phyloP scores from a whole-genome alignment of 306 rosid genomes.

The Vachellia collinsii region DNA sequence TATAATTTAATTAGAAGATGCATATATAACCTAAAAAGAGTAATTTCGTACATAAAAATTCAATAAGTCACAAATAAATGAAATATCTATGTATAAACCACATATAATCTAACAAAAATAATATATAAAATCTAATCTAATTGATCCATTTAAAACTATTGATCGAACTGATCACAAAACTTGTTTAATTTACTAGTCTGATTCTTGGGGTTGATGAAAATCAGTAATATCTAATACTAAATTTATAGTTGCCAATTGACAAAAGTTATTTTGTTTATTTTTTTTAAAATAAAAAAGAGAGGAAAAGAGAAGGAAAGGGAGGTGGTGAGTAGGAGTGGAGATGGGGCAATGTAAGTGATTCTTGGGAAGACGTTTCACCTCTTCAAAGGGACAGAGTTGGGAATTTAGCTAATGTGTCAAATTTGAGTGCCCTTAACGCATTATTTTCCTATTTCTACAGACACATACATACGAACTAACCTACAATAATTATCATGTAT shows the following conservation, averaged over 20 bases:
- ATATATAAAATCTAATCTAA: no score
- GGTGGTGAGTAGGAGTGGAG: constrained; percentile 59
- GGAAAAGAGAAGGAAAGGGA: constrained; percentile 24
- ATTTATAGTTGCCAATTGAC: neutral
- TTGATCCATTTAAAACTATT: no score
- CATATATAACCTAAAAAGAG: no score
- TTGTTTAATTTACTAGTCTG: no score
- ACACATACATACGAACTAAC: constrained; percentile 55
- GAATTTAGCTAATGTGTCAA: constrained; percentile 73
- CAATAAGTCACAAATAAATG: no score
- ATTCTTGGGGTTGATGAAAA: no score
- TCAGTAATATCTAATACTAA: no score
- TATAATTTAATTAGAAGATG: no score
- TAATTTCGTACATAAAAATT: no score
- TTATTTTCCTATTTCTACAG: constrained; percentile 21
- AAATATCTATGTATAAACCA: neutral
- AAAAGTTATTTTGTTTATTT: neutral
- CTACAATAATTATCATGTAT: neutral
- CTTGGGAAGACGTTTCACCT: constrained; percentile 75
- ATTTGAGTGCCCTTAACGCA: constrained; percentile 76
- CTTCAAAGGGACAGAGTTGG: constrained; percentile 45
- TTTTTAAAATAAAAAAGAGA: no score
- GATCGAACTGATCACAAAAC: no score
- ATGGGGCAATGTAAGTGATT: constrained; percentile 61
- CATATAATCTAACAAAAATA: no score